Percentiles rank a stretch among this genome's conserved stretches.
These are phyloP conservation scores for Apostasia shenzhenica DNA, from an alignment of 106 monocot species.

Conservation along the genomic window DNA sequence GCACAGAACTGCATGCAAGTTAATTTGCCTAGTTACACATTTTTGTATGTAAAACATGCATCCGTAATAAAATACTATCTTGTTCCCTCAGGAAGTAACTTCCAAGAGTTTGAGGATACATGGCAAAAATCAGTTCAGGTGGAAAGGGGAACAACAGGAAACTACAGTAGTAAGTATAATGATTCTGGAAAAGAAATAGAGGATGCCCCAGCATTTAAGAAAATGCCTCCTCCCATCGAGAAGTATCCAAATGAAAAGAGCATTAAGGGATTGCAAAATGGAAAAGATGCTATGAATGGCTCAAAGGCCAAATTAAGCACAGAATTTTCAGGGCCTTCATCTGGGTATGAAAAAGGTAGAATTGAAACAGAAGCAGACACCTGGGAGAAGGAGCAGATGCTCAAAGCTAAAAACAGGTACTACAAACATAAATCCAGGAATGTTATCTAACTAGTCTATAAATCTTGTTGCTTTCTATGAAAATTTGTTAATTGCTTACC, in stretches of 20 bases:
- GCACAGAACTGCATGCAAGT: too few species aligned
- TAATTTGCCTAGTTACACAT: too few species aligned
- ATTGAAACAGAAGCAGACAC: slow-evolving; percentile 13
- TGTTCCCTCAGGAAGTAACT: too few species aligned
- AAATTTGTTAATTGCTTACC: too few species aligned
- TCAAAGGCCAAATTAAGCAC: slow-evolving; percentile 3
- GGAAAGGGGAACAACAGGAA: background rate
- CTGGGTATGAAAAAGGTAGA: slow-evolving; percentile 1
- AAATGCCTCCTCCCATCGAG: slow-evolving; percentile 7
- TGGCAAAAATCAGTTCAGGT: background rate
- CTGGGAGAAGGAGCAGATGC: slow-evolving; percentile 24
- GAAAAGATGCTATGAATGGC: slow-evolving; percentile 6
- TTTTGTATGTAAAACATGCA: too few species aligned
- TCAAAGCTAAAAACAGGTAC: slow-evolving; percentile 17
- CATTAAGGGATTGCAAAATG: slow-evolving; percentile 7
- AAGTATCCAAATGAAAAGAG: slow-evolving; percentile 10
- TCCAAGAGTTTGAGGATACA: background rate
- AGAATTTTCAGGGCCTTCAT: slow-evolving; percentile 3
- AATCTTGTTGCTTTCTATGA: background rate
- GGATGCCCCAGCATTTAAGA: background rate
- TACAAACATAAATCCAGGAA: background rate
- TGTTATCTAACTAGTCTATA: background rate
- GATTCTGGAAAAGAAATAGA: background rate
- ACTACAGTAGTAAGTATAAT: background rate
- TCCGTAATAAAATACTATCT: too few species aligned